These are phyloP conservation scores for Botrytis pseudocinerea DNA, from an alignment of 2,329 filamentous ascomycete species.

Conservation along the genomic window DNA sequence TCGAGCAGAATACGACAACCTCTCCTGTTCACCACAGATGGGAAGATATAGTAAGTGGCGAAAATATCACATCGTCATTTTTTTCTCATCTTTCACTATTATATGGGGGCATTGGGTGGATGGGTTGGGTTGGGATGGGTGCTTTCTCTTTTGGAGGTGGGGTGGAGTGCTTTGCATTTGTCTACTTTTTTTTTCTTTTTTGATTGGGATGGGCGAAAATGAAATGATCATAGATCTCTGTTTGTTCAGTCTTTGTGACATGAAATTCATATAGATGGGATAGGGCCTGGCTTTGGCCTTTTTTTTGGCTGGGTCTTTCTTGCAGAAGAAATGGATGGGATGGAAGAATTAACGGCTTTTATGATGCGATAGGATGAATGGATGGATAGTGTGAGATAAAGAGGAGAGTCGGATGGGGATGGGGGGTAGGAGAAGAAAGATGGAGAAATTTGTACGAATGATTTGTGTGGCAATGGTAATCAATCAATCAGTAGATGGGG, in stretches of 20 bases:
- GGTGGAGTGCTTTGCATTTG: background rate
- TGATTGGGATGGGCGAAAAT: slow-evolving; percentile 15
- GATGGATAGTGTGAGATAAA: background rate
- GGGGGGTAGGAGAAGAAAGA: background rate
- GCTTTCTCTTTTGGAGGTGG: background rate
- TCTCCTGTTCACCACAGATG: slow-evolving; percentile 6
- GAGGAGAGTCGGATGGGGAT: background rate
- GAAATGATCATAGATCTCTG: slow-evolving; percentile 18
- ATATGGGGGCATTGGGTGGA: slow-evolving; percentile 6
- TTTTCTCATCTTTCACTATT: background rate
- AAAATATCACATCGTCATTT: slow-evolving; percentile 15
- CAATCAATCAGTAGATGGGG: background rate
- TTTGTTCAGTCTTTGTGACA: slow-evolving; percentile 7
- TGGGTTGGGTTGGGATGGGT: background rate
- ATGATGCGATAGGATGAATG: slow-evolving; percentile 7
- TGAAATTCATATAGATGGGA: slow-evolving; percentile 22
- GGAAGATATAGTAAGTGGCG: slow-evolving; percentile 11
- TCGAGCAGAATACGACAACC: background rate
- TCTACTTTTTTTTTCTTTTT: background rate
- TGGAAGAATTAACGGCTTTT: slow-evolving; percentile 18
- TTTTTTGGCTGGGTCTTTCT: slow-evolving; percentile 4
- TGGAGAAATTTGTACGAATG: slow-evolving; percentile 9
- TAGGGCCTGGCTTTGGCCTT: background rate
- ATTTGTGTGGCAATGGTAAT: background rate
- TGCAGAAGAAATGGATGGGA: slow-evolving; percentile 18